These are phyloP conservation scores for Globisporangium lucens DNA, from an alignment of 352 stramenopile genomes.

Conservation along the genomic window DNA sequence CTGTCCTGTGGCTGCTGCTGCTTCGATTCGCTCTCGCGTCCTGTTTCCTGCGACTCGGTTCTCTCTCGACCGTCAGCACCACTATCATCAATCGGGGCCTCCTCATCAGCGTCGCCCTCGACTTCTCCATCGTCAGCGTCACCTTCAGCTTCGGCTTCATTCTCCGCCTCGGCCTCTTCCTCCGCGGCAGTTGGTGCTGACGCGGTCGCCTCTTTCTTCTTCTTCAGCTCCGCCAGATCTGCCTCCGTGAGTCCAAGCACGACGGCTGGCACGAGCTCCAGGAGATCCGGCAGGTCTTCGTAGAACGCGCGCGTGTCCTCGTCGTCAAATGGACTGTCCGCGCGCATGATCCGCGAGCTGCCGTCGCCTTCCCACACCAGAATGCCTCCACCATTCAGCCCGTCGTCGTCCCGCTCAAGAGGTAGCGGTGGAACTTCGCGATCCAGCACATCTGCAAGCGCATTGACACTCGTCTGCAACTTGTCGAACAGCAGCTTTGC, in stretches of 20 bases:
- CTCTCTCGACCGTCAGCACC: constrained; percentile 35
- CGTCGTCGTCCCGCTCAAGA: constrained; percentile 60
- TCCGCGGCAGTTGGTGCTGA: constrained; percentile 16
- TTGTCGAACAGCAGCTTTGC: constrained; percentile 84
- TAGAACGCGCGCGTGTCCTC: constrained; percentile 97
- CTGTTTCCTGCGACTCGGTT: neutral
- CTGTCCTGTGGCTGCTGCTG: neutral
- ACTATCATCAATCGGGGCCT: constrained; percentile 26
- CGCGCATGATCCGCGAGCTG: constrained; percentile 51
- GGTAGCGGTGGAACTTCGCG: constrained; percentile 68
- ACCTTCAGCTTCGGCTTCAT: constrained; percentile 37
- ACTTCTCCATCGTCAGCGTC: constrained; percentile 41
- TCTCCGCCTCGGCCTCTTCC: constrained; percentile 29
- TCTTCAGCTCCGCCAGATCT: constrained; percentile 83
- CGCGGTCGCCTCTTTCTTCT: constrained; percentile 62
- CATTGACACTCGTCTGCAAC: constrained; percentile 79
- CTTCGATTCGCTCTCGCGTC: constrained; percentile 15
- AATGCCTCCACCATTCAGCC: constrained; percentile 38
- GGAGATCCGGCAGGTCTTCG: constrained; percentile 94
- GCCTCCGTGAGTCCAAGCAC: constrained; percentile 90
- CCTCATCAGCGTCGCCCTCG: constrained; percentile 19
- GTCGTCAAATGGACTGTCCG: constrained; percentile 93
- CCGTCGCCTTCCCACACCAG: constrained; percentile 76
- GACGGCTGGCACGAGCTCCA: constrained; percentile 93
- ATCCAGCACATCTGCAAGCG: constrained; percentile 75